Evolutionary conservation across 169 alveolate species (phyloP), one percentile per base, ranked within the genome.

Genomic region (Plasmodium gaboni): DNA sequence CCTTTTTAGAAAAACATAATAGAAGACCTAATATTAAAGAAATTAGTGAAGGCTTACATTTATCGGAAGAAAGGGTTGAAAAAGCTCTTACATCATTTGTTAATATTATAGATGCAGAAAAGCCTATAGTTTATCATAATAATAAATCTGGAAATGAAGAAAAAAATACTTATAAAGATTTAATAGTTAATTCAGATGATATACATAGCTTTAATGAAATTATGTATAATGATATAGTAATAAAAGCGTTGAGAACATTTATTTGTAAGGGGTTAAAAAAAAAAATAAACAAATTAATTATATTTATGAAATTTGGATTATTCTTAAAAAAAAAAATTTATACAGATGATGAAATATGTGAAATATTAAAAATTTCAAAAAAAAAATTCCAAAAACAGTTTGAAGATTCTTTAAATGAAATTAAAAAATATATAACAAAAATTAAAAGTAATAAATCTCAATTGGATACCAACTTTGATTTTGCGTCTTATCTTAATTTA

Each of bases 261-360:
- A 83, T 83, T 9, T 83, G 86, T 22, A 83, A 83, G 28, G 68
- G 86, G 13, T 15, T 83, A 44, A 83, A 69, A 42, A 83, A 70
- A 69, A 83, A 83, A 83, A 83, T 64, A 5, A 83, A 70, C 24
- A 83, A 83, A 61, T 61, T 83, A 69, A 69, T 83, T 28, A 83
- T 83, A n/a, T 83, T 83, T 63, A 83, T 83, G 91, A 83, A 83
- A 73, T 83, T 83, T 42, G 91, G 91, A 5, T 73, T 83, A 15
- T 83, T 83, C 32, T 69, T 83, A 42, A 42, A 72, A 17, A 83
- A 83, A 28, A 83, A 69, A 57, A 83, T 28, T 42, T 83, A 48
- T 24, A 38, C 91, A 1, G 91, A 83, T 69, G 83, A 67, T 1
- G 91, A 83, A 68, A 83, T 68, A 44, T 83, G 91, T 48, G 46